Base-by-base conservation (phyloP, 805 yeast species). In the Wickerhamiella bombiphila region DNA sequence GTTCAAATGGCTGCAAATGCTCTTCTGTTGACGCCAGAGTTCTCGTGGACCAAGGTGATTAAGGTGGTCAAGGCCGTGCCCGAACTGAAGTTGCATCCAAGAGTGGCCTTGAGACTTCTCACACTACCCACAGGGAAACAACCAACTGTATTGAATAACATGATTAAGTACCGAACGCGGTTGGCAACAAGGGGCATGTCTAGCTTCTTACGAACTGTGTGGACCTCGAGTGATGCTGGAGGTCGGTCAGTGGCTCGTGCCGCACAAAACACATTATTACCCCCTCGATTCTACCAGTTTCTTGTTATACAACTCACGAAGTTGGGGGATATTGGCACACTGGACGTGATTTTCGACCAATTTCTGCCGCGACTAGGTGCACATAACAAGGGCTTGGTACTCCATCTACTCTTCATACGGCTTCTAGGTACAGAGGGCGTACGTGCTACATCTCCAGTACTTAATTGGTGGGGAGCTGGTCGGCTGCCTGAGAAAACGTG, bases 341-440 rank as follows among this genome's bases (percentile, higher is more conserved):
- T 30, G 7, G 22, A 30, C 16, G 9, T 30, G 9, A 13, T 30
- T 13, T 30, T 13, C 16, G 33, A 30, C 22, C 21, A 30, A 30
- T 6, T 15, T 7, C 11, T 30, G 8, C 33, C 33, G 6, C 19
- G 21, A n/a, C 21, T 30, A 14, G 33, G 18, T 5, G 9, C 33
- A 8, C 7, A 7, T 5, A 20, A n/a, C n/a, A 8, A 9, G 5
- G 34, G 38, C 15, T 29, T 47, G 4, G 40, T 47, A 6, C 32
- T 49, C 17, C 42, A 47, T n/a, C 38, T 48, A 9, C 44, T 54
- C 4, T 37, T 52, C 17, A 22, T 41, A 20, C 42, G 58, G 13
- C 48, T 53, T 1, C 37, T 52, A 6, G 50, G 47, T 5, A 35
- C 47, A 5, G 54, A 49, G 9, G 55, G 53, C 8, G 40, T 54